Evolutionary conservation across 1,284 basidiomycete genomes (phyloP).

Genomic region (Xerocomus minutiporus): DNA sequence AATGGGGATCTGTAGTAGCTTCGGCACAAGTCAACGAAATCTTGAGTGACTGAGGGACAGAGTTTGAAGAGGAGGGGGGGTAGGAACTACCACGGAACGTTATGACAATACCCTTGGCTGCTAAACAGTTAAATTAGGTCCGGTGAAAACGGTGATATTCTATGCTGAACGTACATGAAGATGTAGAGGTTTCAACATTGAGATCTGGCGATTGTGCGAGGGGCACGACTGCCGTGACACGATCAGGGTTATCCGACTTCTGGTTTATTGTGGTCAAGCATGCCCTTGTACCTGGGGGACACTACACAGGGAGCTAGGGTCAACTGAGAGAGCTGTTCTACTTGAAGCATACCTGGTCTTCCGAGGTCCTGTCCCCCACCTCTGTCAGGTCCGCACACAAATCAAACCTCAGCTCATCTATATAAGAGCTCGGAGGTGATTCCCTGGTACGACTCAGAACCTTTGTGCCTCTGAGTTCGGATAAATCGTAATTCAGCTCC

Average conservation of each 20-base stretch:
- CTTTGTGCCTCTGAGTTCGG: constrained; percentile 47
- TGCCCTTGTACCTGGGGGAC: constrained; percentile 59
- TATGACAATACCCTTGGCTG: constrained; percentile 50
- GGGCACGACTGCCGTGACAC: constrained; percentile 63
- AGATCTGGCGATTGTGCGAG: constrained; percentile 49
- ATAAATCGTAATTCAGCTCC: constrained; percentile 56
- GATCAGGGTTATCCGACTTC: constrained; percentile 49
- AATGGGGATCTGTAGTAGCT: constrained; percentile 42
- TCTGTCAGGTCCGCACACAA: constrained; percentile 57
- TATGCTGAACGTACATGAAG: constrained; percentile 43
- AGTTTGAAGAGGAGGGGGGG: constrained; percentile 41
- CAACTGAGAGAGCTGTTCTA: neutral
- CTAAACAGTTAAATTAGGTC: constrained; percentile 15
- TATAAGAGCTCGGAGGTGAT: constrained; percentile 47
- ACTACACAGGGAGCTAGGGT: constrained; percentile 41
- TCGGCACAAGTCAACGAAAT: constrained; percentile 57
- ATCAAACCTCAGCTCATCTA: constrained; percentile 50
- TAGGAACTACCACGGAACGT: constrained; percentile 60
- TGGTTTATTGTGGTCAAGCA: constrained; percentile 66
- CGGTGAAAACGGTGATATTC: neutral
- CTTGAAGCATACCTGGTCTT: constrained; percentile 60
- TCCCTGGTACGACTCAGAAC: constrained; percentile 37
- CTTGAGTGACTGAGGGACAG: constrained; percentile 53
- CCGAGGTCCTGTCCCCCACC: constrained; percentile 43
- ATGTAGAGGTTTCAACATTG: constrained; percentile 36